phyloP scores from a whole-genome alignment of 306 rosid species.

The Psophocarpus tetragonolobus region DNA sequence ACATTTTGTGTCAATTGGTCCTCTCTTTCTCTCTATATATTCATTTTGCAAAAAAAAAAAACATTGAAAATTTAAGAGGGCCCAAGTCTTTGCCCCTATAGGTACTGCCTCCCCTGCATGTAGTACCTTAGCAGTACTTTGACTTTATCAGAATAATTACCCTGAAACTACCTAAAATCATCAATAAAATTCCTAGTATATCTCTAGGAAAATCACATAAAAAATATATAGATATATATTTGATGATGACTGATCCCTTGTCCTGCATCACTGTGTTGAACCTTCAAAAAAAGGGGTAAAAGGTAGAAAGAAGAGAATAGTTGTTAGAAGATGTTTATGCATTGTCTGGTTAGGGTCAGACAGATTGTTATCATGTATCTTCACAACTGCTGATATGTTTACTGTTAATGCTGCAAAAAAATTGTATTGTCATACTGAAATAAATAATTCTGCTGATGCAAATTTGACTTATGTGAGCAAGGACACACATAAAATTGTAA shows the following conservation, averaged over 20 bases:
- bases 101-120: neutral
- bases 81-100: neutral
- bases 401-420: constrained; percentile 3
- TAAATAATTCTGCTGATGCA: constrained; percentile 19
- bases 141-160: neutral
- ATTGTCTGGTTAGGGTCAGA: constrained; percentile 5
- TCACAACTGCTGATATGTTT: neutral
- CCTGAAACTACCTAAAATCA: neutral
- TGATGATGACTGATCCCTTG: neutral
- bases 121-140: neutral
- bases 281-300: constrained; percentile 17
- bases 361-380: neutral
- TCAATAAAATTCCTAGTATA: neutral
- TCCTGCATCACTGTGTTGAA: constrained; percentile 5
- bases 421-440: constrained; percentile 8
- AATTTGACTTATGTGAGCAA: constrained; percentile 22
- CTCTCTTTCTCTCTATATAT: too few species aligned
- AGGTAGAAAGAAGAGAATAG: constrained; percentile 1
- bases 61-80: neutral
- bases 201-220: constrained; percentile 6
- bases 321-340: neutral
- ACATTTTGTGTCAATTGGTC: too few species aligned
- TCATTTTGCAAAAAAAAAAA: neutral
- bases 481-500: constrained; percentile 3
- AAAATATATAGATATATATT: neutral